Evolutionary conservation across 768 basidiomycete genomes (phyloP), one percentile per base, ranked within the genome.

Genomic region (Gloeostereum incarnatum): DNA sequence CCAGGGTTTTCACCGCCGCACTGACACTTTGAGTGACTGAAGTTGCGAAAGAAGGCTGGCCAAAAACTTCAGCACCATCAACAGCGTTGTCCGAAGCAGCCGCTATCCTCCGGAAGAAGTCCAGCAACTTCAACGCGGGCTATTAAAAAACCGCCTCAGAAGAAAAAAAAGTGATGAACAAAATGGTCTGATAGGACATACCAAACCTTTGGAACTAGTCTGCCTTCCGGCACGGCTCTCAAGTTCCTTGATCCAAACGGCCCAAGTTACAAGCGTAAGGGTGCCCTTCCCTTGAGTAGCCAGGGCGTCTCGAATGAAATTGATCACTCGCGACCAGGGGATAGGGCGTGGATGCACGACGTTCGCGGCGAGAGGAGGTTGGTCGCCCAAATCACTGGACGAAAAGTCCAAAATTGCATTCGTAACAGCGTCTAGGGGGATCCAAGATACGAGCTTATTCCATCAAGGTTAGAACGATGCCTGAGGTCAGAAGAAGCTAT

Each of bases 1-100:
- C 25, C 2, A 17, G 13, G 6, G 6, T 49, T 56, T 10, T 25
- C 56, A 30, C 4, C 29, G 29, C 17, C 13, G 5, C 4, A 6
- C 29, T 30, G 29, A 13, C 13, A 30, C 13, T 30, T 17, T 30
- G 29, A 13, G 29, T 13, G 17, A 30, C 5, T 13, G 17, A 13
- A 30, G 29, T 30, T 17, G 13, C 29, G 17, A 30, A 30, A n/a
- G n/a, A n/a, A n/a, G n/a, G n/a, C n/a, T n/a, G n/a, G n/a, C n/a
- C n/a, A n/a, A n/a, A n/a, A n/a, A n/a, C n/a, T 14, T 29, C 9
- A 29, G 26, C 14, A 14, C 9, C 14, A 14, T 29, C 26, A 29
- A 29, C 9, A 29, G 9, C 26, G 9, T 9, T 14, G 9, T 29
- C 26, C 26, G 26, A 9, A 14, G 26, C 14, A 29, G 14, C 9